phyloP scores from a whole-genome alignment of 768 basidiomycete genomes.

The Collybia sp. region DNA sequence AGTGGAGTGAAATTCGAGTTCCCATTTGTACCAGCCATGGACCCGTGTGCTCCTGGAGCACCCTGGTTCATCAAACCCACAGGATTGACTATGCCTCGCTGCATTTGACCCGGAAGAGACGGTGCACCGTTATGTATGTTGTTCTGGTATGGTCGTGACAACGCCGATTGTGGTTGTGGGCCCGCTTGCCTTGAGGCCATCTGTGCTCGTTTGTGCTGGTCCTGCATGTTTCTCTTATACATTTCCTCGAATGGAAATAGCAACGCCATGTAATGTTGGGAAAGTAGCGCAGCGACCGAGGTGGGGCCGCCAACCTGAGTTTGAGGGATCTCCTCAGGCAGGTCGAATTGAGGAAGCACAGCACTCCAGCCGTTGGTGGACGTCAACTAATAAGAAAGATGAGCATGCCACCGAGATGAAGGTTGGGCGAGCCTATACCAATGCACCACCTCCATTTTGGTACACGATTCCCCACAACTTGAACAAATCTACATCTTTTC shows the following conservation, averaged over 20 bases:
- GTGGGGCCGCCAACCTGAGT: constrained; percentile 42
- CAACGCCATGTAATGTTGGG: constrained; percentile 56
- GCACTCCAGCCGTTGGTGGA: constrained; percentile 52
- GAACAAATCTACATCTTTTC: constrained; percentile 74
- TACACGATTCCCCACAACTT: constrained; percentile 63
- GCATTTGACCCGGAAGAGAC: constrained; percentile 6
- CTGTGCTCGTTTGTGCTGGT: constrained; percentile 54
- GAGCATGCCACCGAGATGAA: constrained; percentile 9
- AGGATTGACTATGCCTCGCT: constrained; percentile 21
- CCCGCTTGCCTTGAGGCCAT: constrained; percentile 32
- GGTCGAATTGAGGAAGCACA: constrained; percentile 50
- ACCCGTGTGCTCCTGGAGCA: not conserved
- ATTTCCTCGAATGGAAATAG: constrained; percentile 70
- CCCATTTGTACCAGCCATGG: constrained; percentile 17
- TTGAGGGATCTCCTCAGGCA: constrained; percentile 51
- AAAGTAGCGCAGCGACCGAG: constrained; percentile 46
- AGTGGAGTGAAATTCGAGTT: constrained; percentile 14
- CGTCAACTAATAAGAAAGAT: constrained; percentile 32
- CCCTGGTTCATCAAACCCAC: constrained; percentile 15
- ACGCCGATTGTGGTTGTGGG: constrained; percentile 17
- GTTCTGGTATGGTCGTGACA: constrained; percentile 17
- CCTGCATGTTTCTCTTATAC: constrained; percentile 58
- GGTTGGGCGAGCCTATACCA: constrained; percentile 37
- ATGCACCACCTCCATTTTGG: constrained; percentile 55
- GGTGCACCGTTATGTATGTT: constrained; percentile 13